These are phyloP conservation scores for Penicillium pulvis DNA, from an alignment of 495 filamentous ascomycete species.

Conservation along the genomic window DNA sequence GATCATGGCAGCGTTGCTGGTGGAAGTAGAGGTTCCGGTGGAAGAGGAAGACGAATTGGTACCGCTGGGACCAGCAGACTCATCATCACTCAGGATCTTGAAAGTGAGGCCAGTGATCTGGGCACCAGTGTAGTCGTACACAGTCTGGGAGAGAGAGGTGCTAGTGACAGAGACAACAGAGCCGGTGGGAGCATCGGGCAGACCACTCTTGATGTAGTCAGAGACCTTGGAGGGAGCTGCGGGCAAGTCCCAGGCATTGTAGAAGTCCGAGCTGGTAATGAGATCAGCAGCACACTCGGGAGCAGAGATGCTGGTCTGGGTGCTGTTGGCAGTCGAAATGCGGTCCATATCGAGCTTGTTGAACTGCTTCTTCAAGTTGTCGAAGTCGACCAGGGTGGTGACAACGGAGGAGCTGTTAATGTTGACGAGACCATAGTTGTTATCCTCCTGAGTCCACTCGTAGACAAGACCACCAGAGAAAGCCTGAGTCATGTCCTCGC, in stretches of 20 bases:
- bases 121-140: constrained; percentile 57
- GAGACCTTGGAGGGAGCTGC: constrained; percentile 50
- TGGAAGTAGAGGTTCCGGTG: constrained; percentile 36
- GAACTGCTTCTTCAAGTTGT: constrained; percentile 73
- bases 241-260: constrained; percentile 76
- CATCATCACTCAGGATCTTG: constrained; percentile 48
- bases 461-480: constrained; percentile 91
- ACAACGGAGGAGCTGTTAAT: constrained; percentile 66
- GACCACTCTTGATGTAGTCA: constrained; percentile 55
- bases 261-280: constrained; percentile 64
- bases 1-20: constrained; percentile 13
- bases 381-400: constrained; percentile 69
- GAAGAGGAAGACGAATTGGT: constrained; percentile 35
- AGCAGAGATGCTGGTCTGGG: constrained; percentile 56
- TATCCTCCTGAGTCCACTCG: constrained; percentile 78
- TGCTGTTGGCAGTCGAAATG: constrained; percentile 59
- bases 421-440: constrained; percentile 79
- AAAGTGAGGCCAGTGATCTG: constrained; percentile 57
- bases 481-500: constrained; percentile 71
- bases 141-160: constrained; percentile 51
- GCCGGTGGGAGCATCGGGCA: constrained; percentile 53
- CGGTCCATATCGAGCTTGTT: constrained; percentile 67
- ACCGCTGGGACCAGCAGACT: constrained; percentile 58
- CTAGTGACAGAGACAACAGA: constrained; percentile 60
- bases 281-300: constrained; percentile 40